Evolutionary conservation across 495 filamentous ascomycete species (phyloP).

Genomic region (Penicillium desertorum): DNA sequence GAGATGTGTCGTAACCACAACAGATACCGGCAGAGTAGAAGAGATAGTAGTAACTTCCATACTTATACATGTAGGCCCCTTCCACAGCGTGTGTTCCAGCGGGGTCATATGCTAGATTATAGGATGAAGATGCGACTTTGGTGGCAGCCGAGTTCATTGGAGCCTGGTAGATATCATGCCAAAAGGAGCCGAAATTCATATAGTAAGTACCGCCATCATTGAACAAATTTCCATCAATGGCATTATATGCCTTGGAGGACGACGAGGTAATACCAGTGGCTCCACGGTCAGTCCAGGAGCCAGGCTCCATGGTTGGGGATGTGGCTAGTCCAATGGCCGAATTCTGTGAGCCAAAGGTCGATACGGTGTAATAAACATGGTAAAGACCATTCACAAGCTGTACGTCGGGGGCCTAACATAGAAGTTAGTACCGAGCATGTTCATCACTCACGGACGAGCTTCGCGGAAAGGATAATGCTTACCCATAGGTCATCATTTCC

Average conservation of each 20-base stretch:
- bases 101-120: constrained; percentile 57
- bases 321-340: constrained; percentile 71
- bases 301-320: constrained; percentile 57
- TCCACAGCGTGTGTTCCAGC: constrained; percentile 57
- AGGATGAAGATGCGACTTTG: constrained; percentile 34
- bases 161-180: constrained; percentile 66
- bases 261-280: constrained; percentile 51
- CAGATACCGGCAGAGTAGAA: constrained; percentile 68
- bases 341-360: constrained; percentile 62
- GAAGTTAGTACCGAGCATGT: background rate
- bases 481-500: constrained; percentile 68
- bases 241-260: constrained; percentile 60
- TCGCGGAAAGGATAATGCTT: constrained; percentile 17
- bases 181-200: constrained; percentile 71
- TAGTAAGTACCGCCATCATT: constrained; percentile 48
- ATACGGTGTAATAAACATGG: constrained; percentile 72
- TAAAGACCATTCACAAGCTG: constrained; percentile 55
- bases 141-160: constrained; percentile 51
- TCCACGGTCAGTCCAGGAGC: constrained; percentile 57
- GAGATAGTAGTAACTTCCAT: constrained; percentile 64
- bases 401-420: constrained; percentile 65
- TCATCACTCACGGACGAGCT: background rate
- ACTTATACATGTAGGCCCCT: constrained; percentile 57
- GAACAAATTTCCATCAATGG: constrained; percentile 69
- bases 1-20: constrained; percentile 56